Conservation (phyloP, 768 basidiomycete species). For the Cantharellus anzutake region DNA sequence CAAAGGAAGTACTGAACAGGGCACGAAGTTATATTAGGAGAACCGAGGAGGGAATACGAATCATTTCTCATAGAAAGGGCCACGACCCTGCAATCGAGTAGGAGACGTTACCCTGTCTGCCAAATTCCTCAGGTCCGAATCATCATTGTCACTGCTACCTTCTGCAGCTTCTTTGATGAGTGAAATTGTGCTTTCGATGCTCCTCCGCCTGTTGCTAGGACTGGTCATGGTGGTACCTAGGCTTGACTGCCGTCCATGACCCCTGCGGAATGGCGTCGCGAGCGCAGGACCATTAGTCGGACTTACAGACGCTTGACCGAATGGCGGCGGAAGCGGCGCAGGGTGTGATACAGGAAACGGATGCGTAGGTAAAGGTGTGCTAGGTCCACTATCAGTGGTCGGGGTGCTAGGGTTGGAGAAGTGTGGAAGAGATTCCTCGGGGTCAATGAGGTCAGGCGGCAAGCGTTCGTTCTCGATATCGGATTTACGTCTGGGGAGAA, state of each 20-base stretch:
- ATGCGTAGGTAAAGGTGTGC: constrained; percentile 15
- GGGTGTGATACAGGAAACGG: constrained; percentile 17
- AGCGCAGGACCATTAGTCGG: constrained; percentile 7
- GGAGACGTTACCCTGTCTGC: constrained; percentile 10
- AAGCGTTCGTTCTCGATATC: constrained; percentile 98
- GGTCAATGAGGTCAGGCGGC: constrained; percentile 87
- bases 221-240: constrained; percentile 91
- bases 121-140: constrained; percentile 12
- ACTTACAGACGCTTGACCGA: constrained; percentile 19
- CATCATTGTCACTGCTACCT: constrained; percentile 33
- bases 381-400: constrained; percentile 20
- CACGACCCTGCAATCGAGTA: not conserved
- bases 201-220: constrained; percentile 79
- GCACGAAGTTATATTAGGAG: too few species aligned
- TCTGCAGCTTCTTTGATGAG: constrained; percentile 89
- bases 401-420: constrained; percentile 38
- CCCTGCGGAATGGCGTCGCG: constrained; percentile 37
- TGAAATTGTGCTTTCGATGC: constrained; percentile 87
- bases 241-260: constrained; percentile 60
- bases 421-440: constrained; percentile 43
- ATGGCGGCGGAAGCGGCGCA: constrained; percentile 19
- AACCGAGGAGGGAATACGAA: too few species aligned
- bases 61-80: too few species aligned
- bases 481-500: constrained; percentile 54
- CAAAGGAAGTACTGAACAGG: too few species aligned